phyloP scores from a whole-genome alignment of 1,284 basidiomycete genomes.

The Leccinum laetum region DNA sequence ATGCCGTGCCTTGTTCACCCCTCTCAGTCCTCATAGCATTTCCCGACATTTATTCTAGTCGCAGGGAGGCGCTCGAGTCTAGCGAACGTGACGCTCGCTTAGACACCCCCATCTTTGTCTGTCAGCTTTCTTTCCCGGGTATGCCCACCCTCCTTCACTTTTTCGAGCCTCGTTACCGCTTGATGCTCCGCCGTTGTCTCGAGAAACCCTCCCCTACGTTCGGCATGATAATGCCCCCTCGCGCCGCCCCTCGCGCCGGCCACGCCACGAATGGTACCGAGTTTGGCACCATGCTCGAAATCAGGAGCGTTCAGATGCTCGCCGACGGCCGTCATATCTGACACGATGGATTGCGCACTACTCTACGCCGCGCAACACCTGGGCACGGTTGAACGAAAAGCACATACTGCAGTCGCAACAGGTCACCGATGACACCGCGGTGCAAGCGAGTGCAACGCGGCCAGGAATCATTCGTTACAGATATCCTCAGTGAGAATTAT shows the following conservation, averaged over 20 bases:
- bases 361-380: constrained; percentile 47
- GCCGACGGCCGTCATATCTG: constrained; percentile 77
- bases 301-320: constrained; percentile 84
- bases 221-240: constrained; percentile 84
- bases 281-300: constrained; percentile 94
- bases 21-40: constrained; percentile 62
- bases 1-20: constrained; percentile 12
- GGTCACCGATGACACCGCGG: constrained; percentile 42
- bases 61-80: constrained; percentile 61
- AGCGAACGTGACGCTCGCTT: constrained; percentile 79
- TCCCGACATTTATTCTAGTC: constrained; percentile 53
- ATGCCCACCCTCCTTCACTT: constrained; percentile 91
- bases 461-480: constrained; percentile 60
- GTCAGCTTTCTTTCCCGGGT: constrained; percentile 87
- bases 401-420: constrained; percentile 53
- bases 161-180: constrained; percentile 88
- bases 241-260: constrained; percentile 32
- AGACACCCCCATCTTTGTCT: constrained; percentile 91
- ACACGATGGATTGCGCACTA: constrained; percentile 63
- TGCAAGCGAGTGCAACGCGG: constrained; percentile 50
- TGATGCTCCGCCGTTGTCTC: constrained; percentile 93
- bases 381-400: constrained; percentile 52
- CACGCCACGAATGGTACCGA: constrained; percentile 52
- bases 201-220: constrained; percentile 75
- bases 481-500: constrained; percentile 63